These are phyloP conservation scores for Pseudopithomyces maydicus DNA, from an alignment of 2,329 filamentous ascomycete species.

Conservation along the genomic window DNA sequence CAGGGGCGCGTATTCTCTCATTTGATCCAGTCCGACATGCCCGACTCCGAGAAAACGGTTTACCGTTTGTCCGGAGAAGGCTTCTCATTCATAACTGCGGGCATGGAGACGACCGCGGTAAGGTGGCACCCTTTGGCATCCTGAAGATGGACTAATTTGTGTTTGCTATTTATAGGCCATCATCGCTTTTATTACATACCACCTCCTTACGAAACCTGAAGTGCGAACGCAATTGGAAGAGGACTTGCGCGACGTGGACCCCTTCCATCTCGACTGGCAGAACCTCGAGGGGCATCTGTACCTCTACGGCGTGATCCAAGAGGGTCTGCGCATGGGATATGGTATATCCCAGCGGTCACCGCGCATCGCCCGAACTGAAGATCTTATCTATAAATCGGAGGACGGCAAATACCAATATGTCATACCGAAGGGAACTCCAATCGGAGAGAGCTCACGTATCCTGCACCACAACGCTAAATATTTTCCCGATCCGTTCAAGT, in stretches of 20 bases:
- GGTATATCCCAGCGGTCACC: constrained; percentile 15
- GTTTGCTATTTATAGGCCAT: constrained; percentile 1
- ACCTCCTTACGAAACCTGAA: constrained; percentile 1
- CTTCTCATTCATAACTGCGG: constrained; percentile 6
- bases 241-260: not conserved
- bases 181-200: not conserved
- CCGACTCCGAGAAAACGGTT: constrained; percentile 8
- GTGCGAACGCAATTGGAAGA: not conserved
- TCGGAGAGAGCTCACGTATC: constrained; percentile 7
- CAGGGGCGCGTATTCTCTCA: not conserved
- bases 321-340: constrained; percentile 22
- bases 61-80: constrained; percentile 10
- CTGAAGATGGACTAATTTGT: not conserved
- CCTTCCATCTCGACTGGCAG: not conserved
- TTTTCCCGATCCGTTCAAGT: constrained; percentile 21
- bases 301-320: constrained; percentile 12
- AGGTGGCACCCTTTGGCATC: constrained; percentile 3
- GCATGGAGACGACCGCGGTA: constrained; percentile 12
- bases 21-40: not conserved
- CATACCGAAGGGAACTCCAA: constrained; percentile 9
- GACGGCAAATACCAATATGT: constrained; percentile 7
- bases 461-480: constrained; percentile 27
- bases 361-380: constrained; percentile 13
- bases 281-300: constrained; percentile 21
- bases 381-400: constrained; percentile 4